Evolutionary conservation across 1,284 basidiomycete genomes (phyloP).

Genomic region (Ustilago cynodontis): DNA sequence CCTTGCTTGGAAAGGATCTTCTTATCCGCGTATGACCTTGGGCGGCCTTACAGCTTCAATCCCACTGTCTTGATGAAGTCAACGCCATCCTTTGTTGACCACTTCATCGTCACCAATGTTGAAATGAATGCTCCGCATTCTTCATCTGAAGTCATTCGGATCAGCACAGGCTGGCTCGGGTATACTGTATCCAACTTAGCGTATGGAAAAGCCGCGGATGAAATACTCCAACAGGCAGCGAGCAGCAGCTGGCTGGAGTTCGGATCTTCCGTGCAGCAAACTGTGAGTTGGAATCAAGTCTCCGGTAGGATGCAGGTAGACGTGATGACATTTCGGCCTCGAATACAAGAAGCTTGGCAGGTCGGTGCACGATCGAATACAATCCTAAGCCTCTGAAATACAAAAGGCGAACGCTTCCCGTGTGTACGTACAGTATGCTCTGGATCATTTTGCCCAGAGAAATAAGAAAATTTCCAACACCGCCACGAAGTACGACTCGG

Average conservation of each 20-base stretch:
- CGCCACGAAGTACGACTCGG: neutral
- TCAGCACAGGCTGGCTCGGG: neutral
- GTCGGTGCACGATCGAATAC: neutral
- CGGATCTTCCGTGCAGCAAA: constrained; percentile 7
- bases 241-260: neutral
- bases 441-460: neutral
- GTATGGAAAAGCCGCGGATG: constrained; percentile 4
- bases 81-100: neutral
- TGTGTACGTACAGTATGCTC: neutral
- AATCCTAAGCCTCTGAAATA: neutral
- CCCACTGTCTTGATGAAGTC: too few species aligned
- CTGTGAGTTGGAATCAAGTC: neutral
- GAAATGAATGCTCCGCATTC: too few species aligned
- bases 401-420: neutral
- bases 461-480: constrained; percentile 1
- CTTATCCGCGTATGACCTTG: constrained; percentile 1
- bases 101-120: too few species aligned
- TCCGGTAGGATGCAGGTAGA: neutral
- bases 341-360: neutral
- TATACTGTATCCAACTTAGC: neutral
- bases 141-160: neutral
- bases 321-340: neutral
- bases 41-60: neutral
- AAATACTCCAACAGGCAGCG: neutral
- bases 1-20: constrained; percentile 1